Percentiles rank a stretch among this genome's conserved stretches.
Conservation (phyloP, 352 stramenopile genomes). For the Pythium rishiriense region DNA sequence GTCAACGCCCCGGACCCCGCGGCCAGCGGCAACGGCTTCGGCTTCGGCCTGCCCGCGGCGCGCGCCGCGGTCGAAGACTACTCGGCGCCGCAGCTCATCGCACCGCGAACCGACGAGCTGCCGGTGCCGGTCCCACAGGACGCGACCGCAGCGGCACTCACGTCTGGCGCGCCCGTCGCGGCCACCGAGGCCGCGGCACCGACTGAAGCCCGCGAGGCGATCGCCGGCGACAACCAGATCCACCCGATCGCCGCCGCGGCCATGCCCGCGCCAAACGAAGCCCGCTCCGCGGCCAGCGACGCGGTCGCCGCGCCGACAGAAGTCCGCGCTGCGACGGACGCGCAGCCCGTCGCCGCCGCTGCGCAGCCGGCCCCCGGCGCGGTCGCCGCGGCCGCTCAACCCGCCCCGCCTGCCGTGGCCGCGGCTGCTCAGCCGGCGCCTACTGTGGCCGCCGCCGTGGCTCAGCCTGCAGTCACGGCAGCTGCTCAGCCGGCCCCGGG, state of each 20-base stretch:
- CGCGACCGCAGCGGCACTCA: neutral
- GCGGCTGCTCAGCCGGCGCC: neutral
- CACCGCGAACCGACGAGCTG: constrained; percentile 17
- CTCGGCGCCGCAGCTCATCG: constrained; percentile 21
- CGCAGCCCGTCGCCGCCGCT: neutral
- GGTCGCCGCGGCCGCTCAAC: neutral
- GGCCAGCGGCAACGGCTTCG: constrained; percentile 20
- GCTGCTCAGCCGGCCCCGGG: neutral
- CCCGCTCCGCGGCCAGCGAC: neutral
- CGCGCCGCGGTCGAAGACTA: constrained; percentile 15
- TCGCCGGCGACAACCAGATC: neutral
- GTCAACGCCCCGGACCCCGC: constrained; percentile 3
- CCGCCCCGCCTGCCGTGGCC: neutral
- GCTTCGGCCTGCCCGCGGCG: constrained; percentile 7
- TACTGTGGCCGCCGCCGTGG: neutral
- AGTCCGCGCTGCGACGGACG: neutral
- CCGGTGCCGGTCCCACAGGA: constrained; percentile 24
- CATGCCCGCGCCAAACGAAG: neutral
- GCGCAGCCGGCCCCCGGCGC: neutral
- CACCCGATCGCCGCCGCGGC: constrained; percentile 3
- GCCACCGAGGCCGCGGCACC: neutral
- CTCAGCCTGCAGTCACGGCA: neutral
- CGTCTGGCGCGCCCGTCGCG: neutral
- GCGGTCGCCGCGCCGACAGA: neutral
- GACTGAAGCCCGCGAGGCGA: neutral